These are phyloP conservation scores for Dillenia suffruticosa DNA, from an alignment of 164 flowering plant genomes.

Conservation along the genomic window DNA sequence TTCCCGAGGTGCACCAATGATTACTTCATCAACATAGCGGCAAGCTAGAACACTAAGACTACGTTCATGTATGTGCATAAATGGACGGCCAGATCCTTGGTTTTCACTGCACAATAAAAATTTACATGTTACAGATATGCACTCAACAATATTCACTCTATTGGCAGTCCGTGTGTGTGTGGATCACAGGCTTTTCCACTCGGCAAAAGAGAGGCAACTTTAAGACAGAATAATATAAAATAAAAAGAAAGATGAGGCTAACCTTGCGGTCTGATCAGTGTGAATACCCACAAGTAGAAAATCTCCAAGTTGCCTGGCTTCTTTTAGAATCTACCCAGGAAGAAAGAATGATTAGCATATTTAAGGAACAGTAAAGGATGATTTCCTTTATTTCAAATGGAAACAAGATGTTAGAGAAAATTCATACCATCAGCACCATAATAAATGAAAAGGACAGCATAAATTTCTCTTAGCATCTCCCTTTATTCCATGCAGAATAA, in stretches of 20 bases:
- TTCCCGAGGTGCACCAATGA: slow-evolving; percentile 85
- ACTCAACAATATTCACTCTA: no score
- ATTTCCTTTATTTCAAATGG: no score
- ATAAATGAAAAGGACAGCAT: no score
- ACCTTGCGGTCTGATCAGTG: slow-evolving; percentile 65
- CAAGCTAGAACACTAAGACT: slow-evolving; percentile 82
- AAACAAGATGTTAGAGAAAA: no score
- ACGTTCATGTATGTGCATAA: slow-evolving; percentile 79
- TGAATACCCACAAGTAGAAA: slow-evolving; percentile 77
- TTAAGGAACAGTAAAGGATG: not conserved
- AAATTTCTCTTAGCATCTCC: no score
- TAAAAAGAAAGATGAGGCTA: not conserved
- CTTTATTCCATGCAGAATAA: no score
- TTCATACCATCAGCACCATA: no score
- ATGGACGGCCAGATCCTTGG: slow-evolving; percentile 53
- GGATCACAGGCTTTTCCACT: no score
- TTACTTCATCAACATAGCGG: slow-evolving; percentile 85
- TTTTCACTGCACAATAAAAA: slow-evolving; percentile 45
- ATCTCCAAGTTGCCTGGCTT: slow-evolving; percentile 72
- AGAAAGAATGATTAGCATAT: slow-evolving; percentile 5
- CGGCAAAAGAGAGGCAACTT: no score
- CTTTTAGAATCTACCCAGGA: slow-evolving; percentile 52
- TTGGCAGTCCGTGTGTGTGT: no score
- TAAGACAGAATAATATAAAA: not conserved
- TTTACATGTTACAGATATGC: no score